Percentiles rank a stretch among this genome's conserved stretches.
phyloP scores from a whole-genome alignment of 2,329 filamentous ascomycete genomes.

The Ascochyta lentis region DNA sequence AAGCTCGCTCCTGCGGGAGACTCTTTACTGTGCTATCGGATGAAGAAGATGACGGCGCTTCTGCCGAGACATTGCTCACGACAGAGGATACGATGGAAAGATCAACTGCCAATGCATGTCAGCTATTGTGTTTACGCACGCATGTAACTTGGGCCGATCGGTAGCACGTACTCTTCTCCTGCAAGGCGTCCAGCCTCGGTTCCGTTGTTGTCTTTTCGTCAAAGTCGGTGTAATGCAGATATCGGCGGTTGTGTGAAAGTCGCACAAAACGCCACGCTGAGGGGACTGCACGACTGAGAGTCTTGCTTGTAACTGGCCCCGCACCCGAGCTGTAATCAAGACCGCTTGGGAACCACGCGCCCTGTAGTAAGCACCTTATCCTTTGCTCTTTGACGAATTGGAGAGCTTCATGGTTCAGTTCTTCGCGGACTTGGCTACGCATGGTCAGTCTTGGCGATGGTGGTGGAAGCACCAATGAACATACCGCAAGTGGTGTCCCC shows the following conservation, averaged over 20 bases:
- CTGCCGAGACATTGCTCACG: constrained; percentile 85
- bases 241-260: constrained; percentile 88
- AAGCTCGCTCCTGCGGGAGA: constrained; percentile 38
- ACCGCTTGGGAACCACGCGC: constrained; percentile 79
- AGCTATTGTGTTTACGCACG: constrained; percentile 35
- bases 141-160: constrained; percentile 12
- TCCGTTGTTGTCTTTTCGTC: constrained; percentile 67
- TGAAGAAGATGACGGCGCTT: constrained; percentile 57
- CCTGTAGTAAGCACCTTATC: constrained; percentile 84
- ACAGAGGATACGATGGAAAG: constrained; percentile 88
- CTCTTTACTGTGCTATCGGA: constrained; percentile 56
- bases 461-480: constrained; percentile 10
- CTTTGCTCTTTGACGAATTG: constrained; percentile 98
- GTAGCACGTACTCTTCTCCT: constrained; percentile 69
- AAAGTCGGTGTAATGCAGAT: constrained; percentile 90
- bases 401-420: constrained; percentile 86
- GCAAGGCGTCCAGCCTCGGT: constrained; percentile 74
- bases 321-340: constrained; percentile 59
- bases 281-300: constrained; percentile 51
- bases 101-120: constrained; percentile 65
- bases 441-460: constrained; percentile 29
- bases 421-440: constrained; percentile 78
- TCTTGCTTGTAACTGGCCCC: constrained; percentile 53
- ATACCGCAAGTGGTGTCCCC: constrained; percentile 82
- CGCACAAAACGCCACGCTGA: constrained; percentile 81